These are phyloP conservation scores for Fomitopsis serialis DNA, from an alignment of 768 basidiomycete genomes.

Conservation along the genomic window DNA sequence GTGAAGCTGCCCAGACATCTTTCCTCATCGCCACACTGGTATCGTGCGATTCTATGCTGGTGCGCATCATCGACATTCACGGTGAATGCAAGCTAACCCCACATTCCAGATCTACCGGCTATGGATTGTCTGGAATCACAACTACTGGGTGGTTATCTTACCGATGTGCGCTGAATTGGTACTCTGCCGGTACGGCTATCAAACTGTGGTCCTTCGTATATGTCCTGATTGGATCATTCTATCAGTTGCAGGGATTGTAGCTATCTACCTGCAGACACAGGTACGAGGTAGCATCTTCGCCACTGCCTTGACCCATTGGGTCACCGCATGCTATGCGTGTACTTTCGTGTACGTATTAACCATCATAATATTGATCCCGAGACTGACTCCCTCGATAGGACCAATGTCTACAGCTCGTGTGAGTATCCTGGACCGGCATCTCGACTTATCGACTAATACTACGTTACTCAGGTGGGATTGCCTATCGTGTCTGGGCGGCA, in stretches of 20 bases:
- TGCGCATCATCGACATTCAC: no score
- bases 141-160: neutral
- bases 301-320: neutral
- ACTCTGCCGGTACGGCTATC: neutral
- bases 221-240: no score
- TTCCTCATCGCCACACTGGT: no score
- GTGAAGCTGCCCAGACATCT: no score
- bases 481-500: neutral
- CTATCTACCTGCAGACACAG: neutral
- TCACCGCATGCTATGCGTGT: neutral
- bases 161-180: neutral
- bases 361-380: neutral
- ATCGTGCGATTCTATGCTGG: no score
- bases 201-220: neutral
- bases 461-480: neutral
- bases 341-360: neutral
- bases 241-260: neutral
- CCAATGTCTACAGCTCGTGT: neutral
- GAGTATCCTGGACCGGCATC: no score
- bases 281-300: neutral
- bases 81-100: no score
- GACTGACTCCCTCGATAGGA: neutral
- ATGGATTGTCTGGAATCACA: neutral
- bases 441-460: no score
- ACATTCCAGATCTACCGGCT: neutral